Conservation (phyloP, 495 filamentous ascomycete genomes). For the Trypethelium eluteriae region DNA sequence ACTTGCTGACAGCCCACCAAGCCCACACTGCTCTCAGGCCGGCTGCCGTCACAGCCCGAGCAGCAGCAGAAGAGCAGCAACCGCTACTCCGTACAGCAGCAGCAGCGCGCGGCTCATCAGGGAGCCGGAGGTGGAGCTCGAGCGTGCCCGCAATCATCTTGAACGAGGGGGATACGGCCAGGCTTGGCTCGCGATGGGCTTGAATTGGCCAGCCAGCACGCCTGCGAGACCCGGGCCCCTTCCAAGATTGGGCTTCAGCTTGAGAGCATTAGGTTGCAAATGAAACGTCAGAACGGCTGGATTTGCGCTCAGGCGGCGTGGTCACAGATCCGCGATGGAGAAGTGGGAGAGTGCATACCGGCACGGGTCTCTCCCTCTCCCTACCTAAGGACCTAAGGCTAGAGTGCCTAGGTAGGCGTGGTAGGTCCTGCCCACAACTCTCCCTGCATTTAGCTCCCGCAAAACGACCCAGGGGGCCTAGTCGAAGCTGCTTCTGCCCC, state of each 20-base stretch:
- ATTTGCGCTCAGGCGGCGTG: not conserved
- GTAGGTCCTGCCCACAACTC: not conserved
- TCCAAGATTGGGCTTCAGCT: not conserved
- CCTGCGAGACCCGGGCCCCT: not conserved
- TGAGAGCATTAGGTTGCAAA: constrained; percentile 11
- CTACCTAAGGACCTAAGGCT: not conserved
- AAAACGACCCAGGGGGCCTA: not conserved
- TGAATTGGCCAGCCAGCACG: not conserved
- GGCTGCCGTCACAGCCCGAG: not conserved
- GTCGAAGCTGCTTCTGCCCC: not conserved
- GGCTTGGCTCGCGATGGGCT: not conserved
- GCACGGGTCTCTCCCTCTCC: constrained; percentile 7
- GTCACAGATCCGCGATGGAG: constrained; percentile 7
- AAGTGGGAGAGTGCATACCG: constrained; percentile 10
- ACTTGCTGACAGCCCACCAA: too few relatives aligned
- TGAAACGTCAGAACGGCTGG: constrained; percentile 12
- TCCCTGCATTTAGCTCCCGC: constrained; percentile 10
- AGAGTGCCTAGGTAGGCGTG: too few relatives aligned
- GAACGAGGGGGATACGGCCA: not conserved
- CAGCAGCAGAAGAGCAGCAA: too few relatives aligned
- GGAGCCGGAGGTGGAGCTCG: not conserved
- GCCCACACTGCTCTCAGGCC: not conserved
- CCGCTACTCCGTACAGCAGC: too few relatives aligned
- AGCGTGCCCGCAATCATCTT: not conserved
- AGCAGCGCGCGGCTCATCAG: not conserved